Percentiles rank a stretch among this genome's conserved stretches.
Conservation (phyloP, 805 yeast species). For the Wickerhamiella slavikovae region DNA sequence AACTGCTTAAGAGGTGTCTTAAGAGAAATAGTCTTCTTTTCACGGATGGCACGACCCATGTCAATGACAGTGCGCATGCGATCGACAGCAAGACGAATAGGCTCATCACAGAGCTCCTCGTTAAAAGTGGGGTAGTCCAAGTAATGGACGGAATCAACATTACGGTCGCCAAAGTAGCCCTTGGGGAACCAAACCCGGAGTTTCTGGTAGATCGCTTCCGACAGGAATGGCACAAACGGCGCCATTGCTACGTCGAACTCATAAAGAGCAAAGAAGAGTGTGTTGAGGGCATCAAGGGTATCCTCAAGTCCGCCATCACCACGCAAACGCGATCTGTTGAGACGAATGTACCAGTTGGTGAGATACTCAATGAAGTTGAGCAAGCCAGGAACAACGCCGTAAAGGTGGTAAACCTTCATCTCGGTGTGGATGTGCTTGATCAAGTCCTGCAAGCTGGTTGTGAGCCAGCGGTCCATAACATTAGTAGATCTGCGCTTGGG, state of each 20-base stretch:
- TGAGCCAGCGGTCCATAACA: slow-evolving; percentile 94
- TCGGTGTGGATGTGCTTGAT: slow-evolving; percentile 70
- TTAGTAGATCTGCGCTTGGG: slow-evolving; percentile 44
- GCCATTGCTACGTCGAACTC: slow-evolving; percentile 92
- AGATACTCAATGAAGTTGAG: slow-evolving; percentile 76
- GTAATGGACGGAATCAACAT: slow-evolving; percentile 79
- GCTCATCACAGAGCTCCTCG: slow-evolving; percentile 58
- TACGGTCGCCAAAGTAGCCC: slow-evolving; percentile 25
- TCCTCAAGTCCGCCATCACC: slow-evolving; percentile 80
- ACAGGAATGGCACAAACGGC: slow-evolving; percentile 91
- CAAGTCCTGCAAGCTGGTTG: slow-evolving; percentile 89
- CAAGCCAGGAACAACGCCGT: slow-evolving; percentile 89
- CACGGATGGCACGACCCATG: slow-evolving; percentile 89
- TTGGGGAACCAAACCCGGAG: slow-evolving; percentile 34
- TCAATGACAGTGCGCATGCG: slow-evolving; percentile 97
- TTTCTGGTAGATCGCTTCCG: slow-evolving; percentile 74
- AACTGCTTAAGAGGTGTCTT: slow-evolving; percentile 85
- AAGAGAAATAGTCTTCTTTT: slow-evolving; percentile 79
- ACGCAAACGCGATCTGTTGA: slow-evolving; percentile 94
- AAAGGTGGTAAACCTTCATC: slow-evolving; percentile 76
- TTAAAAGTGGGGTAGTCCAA: slow-evolving; percentile 73
- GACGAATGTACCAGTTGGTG: slow-evolving; percentile 97
- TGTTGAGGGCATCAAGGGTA: slow-evolving; percentile 70
- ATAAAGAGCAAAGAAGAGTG: slow-evolving; percentile 74
- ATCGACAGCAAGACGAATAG: slow-evolving; percentile 68